Percentiles rank a stretch among this genome's conserved stretches.
These are phyloP conservation scores for Allium cepa DNA, from an alignment of 106 monocot species.

Conservation along the genomic window DNA sequence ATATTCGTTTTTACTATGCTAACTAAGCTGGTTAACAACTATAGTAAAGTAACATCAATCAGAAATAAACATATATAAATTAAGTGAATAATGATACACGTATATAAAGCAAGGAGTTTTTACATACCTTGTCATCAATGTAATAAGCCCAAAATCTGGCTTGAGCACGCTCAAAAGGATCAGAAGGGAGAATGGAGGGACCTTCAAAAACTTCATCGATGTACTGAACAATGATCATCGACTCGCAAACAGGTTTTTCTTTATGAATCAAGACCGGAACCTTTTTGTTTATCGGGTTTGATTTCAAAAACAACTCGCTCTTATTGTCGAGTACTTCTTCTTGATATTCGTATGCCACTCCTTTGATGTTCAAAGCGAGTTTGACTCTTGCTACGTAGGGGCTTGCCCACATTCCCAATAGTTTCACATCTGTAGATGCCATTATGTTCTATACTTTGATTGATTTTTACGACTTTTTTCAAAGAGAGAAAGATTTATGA, in stretches of 20 bases:
- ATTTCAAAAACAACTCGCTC: too few relatives aligned
- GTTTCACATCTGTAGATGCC: constrained; percentile 4
- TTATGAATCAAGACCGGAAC: constrained; percentile 23
- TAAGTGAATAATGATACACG: background rate
- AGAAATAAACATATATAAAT: background rate
- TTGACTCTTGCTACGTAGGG: constrained; percentile 8
- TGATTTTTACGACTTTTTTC: background rate
- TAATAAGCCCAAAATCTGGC: constrained; percentile 24
- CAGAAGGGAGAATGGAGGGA: constrained; percentile 6
- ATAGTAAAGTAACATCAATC: background rate
- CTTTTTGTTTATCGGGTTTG: constrained; percentile 23
- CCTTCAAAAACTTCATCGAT: constrained; percentile 18
- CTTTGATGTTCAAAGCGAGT: constrained; percentile 17
- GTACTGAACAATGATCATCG: constrained; percentile 17
- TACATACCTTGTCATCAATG: constrained; percentile 17
- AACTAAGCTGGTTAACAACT: background rate
- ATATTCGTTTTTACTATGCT: constrained; percentile 4
- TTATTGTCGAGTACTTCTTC: too few relatives aligned
- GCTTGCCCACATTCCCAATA: constrained; percentile 15
- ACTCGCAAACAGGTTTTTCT: constrained; percentile 21
- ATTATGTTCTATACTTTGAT: background rate
- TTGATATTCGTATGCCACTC: constrained; percentile 13
- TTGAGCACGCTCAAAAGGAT: constrained; percentile 13
- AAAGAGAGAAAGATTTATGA: too few relatives aligned
- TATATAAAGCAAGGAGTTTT: background rate